Evolutionary conservation across 176 grass and related monocot genomes (phyloP), one percentile per base, ranked within the genome.

Genomic region (Tuctoria greenei): DNA sequence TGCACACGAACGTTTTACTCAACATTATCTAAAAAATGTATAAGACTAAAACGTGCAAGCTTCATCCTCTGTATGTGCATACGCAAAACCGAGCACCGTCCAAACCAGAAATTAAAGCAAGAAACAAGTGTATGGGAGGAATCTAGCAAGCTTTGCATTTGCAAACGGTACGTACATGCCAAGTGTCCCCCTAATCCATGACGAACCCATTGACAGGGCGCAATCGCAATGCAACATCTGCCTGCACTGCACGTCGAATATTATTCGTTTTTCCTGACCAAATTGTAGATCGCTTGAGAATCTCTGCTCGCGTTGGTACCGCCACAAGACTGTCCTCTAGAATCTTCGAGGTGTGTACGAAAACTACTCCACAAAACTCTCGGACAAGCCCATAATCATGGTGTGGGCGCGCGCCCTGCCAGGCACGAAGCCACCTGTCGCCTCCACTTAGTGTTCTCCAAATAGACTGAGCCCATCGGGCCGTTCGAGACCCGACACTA

Each of bases 291-390:
- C 17, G 49, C 16, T 18, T 20, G 49, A 7, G 49, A 51, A 20
- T n/a, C n/a, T 51, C 49, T 51, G 4, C 49, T 18, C 5, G 16
- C 17, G 7, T 18, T 17, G 20, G 17, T 7, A 2, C 16, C 17
- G 7, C 16, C 16, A 51, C 46, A 17, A 50, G 14, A 35, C 59
- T n/a, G 8, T 27, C 11, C 55, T 74, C 72, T 60, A 60, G 55
- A 74, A 74, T 43, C 54, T 58, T 74, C 52, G 37, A 56, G 2
- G 14, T 20, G 54, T 74, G 54, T 31, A 69, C 24, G 23, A 69
- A 10, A 69, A 28, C 18, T 15, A 18, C 21, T 25, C 57, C 16
- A 5, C 12, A 35, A 57, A 25, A 57, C 23, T 8, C 7, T 6
- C 4, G n/a, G 51, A 7, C 10, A 71, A 71, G 3, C 5, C 2